Conservation (phyloP, 78 protist species). For the Corallochytrium limacisporum region DNA sequence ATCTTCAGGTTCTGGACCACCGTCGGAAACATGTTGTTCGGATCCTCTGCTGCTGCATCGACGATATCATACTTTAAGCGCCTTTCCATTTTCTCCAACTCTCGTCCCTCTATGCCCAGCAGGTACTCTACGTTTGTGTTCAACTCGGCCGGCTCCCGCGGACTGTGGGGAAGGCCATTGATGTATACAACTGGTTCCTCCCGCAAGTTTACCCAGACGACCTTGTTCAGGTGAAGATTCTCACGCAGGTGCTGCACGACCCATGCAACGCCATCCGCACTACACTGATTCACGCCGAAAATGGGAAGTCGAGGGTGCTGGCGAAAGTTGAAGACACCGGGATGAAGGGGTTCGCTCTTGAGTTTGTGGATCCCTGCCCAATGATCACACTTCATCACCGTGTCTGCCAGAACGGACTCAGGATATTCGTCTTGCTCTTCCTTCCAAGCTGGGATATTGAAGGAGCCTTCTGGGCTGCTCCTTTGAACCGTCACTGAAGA, state of each 20-base stretch:
- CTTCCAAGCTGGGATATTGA: no score
- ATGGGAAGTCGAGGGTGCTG: background rate
- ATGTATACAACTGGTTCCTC: background rate
- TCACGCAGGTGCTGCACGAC: background rate
- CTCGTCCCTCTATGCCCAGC: background rate
- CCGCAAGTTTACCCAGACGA: conserved; percentile 5
- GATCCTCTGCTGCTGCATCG: background rate
- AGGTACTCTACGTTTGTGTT: background rate
- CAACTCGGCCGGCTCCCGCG: background rate
- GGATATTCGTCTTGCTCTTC: background rate
- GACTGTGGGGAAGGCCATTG: background rate
- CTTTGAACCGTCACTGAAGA: no score
- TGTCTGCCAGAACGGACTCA: background rate
- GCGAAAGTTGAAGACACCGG: background rate
- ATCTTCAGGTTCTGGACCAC: background rate
- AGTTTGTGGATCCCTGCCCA: background rate
- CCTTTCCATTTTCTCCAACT: background rate
- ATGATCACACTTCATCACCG: background rate
- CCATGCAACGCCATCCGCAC: background rate
- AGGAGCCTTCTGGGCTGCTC: no score
- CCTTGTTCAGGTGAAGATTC: background rate
- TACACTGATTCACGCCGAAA: background rate
- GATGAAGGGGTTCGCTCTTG: background rate
- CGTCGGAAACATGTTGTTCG: background rate
- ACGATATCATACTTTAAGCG: background rate